phyloP scores from a whole-genome alignment of 2,329 filamentous ascomycete species.

The Xylaria hypoxylon region DNA sequence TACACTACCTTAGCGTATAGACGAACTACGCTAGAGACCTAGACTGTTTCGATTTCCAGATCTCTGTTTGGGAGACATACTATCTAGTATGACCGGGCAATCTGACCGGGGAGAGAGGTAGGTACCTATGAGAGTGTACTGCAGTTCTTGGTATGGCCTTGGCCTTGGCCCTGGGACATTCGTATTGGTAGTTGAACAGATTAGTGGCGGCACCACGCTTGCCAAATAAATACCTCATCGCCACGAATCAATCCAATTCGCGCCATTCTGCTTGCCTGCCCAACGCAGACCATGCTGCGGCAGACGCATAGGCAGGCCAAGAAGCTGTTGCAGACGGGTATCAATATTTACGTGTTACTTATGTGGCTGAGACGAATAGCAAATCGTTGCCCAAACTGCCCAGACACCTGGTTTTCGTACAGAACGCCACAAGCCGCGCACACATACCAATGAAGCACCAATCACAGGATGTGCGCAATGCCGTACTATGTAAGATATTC shows the following conservation, averaged over 20 bases:
- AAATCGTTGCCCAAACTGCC: slow-evolving; percentile 18
- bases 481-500: neutral
- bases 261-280: neutral
- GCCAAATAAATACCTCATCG: slow-evolving; percentile 11
- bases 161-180: neutral
- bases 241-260: neutral
- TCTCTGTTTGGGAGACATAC: neutral
- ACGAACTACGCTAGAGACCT: neutral
- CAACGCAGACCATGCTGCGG: neutral
- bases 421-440: neutral
- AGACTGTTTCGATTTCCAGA: neutral
- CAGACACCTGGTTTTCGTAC: slow-evolving; percentile 27
- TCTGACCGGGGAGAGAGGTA: neutral
- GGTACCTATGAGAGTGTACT: too few relatives aligned
- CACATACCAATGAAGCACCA: slow-evolving; percentile 10
- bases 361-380: slow-evolving; percentile 20
- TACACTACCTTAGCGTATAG: too few relatives aligned
- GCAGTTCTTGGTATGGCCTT: slow-evolving; percentile 2
- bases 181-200: neutral
- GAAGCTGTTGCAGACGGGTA: neutral
- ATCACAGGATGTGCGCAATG: slow-evolving; percentile 17
- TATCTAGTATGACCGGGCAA: too few relatives aligned
- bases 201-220: neutral
- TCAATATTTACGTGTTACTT: neutral
- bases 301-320: neutral